Evolutionary conservation across 176 grass and related monocot genomes (phyloP).

Genomic region (Bonia amplexicaulis): DNA sequence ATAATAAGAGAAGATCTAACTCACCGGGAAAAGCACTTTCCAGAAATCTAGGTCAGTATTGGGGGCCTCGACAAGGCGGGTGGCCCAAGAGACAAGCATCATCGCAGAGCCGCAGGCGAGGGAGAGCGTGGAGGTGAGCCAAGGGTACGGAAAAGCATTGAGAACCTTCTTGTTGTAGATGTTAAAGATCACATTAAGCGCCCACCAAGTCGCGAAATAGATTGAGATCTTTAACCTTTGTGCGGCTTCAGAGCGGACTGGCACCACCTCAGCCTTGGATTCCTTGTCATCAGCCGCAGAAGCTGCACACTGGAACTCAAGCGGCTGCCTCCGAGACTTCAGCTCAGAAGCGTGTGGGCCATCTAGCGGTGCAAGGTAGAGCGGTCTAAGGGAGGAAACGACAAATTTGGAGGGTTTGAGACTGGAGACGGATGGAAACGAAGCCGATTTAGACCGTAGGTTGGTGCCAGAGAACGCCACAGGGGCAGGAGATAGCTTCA

Average conservation of each 20-base stretch:
- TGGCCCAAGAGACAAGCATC: conserved; percentile 88
- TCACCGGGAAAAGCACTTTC: conserved; percentile 82
- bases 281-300: conserved; percentile 58
- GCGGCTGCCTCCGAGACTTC: conserved; percentile 34
- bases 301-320: conserved; percentile 41
- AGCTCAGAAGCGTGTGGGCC: conserved; percentile 5
- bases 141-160: conserved; percentile 91
- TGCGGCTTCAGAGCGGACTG: conserved; percentile 29
- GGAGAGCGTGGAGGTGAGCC: conserved; percentile 87
- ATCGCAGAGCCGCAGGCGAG: conserved; percentile 65
- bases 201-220: conserved; percentile 96
- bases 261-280: conserved; percentile 28
- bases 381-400: conserved; percentile 53
- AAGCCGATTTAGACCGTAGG: conserved; percentile 34
- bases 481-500: conserved; percentile 30
- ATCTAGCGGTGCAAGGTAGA: conserved; percentile 50
- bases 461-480: conserved; percentile 24
- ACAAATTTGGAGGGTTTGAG: conserved; percentile 34
- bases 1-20: conserved; percentile 9
- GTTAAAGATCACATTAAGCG: conserved; percentile 94
- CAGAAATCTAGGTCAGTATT: conserved; percentile 83
- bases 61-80: conserved; percentile 62
- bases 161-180: conserved; percentile 98
- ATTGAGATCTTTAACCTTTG: conserved; percentile 76
- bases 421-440: conserved; percentile 19